Conservation (phyloP, 257 asterid genomes). For the Rubia yunnanensis region DNA sequence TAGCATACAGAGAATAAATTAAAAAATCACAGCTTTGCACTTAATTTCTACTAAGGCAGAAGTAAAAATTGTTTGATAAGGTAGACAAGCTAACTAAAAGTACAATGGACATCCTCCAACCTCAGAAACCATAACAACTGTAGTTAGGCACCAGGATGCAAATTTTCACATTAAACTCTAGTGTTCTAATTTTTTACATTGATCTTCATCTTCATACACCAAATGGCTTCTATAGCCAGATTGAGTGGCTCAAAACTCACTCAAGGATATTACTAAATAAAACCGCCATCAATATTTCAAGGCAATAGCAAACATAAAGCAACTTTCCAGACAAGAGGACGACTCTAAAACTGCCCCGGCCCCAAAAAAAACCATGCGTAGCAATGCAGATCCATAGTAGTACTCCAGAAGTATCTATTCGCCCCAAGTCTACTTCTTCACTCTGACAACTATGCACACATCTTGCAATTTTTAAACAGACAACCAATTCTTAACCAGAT, state of each 20-base stretch:
- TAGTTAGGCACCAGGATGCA: background rate
- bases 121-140: background rate
- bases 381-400: background rate
- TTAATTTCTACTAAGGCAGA: background rate
- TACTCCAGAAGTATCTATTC: no score
- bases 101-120: background rate
- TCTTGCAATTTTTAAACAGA: background rate
- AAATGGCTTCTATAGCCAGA: background rate
- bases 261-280: background rate
- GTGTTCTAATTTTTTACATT: background rate
- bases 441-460: background rate
- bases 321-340: background rate
- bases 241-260: background rate
- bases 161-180: no score
- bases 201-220: background rate
- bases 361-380: background rate
- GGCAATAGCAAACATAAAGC: background rate
- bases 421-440: background rate
- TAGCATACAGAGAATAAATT: background rate
- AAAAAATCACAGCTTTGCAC: background rate
- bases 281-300: background rate
- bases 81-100: background rate
- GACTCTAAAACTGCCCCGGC: background rate
- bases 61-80: background rate
- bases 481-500: background rate